Base-by-base conservation (phyloP, 257 asterid genomes). In the Verbascum thapsus region DNA sequence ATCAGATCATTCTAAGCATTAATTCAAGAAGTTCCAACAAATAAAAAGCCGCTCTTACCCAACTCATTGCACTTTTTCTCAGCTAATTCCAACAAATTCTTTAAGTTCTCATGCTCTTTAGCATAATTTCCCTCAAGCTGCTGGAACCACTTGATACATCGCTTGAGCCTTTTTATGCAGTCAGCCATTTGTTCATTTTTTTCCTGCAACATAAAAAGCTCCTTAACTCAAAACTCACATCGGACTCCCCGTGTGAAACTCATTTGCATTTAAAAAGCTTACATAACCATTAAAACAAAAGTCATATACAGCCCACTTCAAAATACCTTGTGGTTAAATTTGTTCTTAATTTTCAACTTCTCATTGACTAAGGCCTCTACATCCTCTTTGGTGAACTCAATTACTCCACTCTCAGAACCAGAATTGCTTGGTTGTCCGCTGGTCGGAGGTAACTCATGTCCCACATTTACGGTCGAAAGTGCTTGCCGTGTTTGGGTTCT, bases 131-230 rank as follows among this genome's bases (percentile, higher is more conserved):
- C 94, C 69, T 94, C 96, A 22, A 82, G 85, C 67, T 83, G 96
- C 53, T 84, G 95, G 72, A 87, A 88, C 99, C 98, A 88, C 79
- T 59, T 84, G 42, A 94, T 69, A 51, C 98, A 83, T 17, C 74
- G 88, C 81, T 81, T 94, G 7, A 90, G 91, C 74, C 90, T 81
- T 76, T 73, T 78, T 35, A 90, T 86, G 59, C 62, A 77, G 7
- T 90, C 96, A 3, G 61, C 40, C 96, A 80, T 86, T 59, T 72
- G 84, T 10, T 85, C 96, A 60, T 82, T 77, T 73, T 81, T 88
- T 73, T 87, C 99, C 98, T 94, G 74, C 68, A 67, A 64, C 55
- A 53, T 61, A 53, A 19, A 64, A 23, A 26, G 57, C 15, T 26
- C 54, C 18, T 3, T 30, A 67, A 39, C 57, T 66, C 17, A 48